These are phyloP conservation scores for Mortierella sp. DNA, from an alignment of 371 early-diverging fungal species.

Conservation along the genomic window DNA sequence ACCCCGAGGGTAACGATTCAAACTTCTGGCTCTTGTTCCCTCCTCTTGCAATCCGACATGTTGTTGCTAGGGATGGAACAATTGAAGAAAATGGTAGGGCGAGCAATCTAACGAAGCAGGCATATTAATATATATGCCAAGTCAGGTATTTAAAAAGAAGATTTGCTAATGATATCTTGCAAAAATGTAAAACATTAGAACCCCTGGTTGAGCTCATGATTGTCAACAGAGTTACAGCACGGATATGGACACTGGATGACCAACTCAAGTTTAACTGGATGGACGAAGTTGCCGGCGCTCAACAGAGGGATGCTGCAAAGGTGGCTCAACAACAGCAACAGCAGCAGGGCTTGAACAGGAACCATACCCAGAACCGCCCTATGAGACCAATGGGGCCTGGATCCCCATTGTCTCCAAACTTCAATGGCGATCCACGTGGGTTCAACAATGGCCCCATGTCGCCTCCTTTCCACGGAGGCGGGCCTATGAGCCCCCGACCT, in stretches of 20 bases:
- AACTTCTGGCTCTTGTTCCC: constrained; percentile 52
- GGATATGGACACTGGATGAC: constrained; percentile 35
- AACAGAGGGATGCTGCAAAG: constrained; percentile 37
- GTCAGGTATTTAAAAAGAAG: neutral
- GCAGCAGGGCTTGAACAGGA: constrained; percentile 27
- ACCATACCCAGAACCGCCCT: constrained; percentile 31
- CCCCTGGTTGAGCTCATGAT: constrained; percentile 46
- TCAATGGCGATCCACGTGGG: constrained; percentile 24
- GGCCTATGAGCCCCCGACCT: constrained; percentile 45
- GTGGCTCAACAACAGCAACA: constrained; percentile 37
- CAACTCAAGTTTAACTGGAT: constrained; percentile 47
- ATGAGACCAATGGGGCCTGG: constrained; percentile 48
- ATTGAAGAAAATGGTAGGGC: constrained; percentile 34
- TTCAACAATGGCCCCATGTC: constrained; percentile 38
- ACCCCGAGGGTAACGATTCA: constrained; percentile 43
- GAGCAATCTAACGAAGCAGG: too few relatives aligned
- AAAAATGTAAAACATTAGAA: constrained; percentile 19
- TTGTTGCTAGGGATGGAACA: constrained; percentile 40
- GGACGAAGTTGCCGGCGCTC: constrained; percentile 34
- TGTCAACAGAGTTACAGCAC: constrained; percentile 50
- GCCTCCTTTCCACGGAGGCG: constrained; percentile 46
- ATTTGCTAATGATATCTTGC: neutral
- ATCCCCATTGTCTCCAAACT: constrained; percentile 43
- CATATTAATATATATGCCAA: too few relatives aligned
- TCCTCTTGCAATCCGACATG: constrained; percentile 53